Conservation (phyloP, 148 eudicot genomes). For the Hydrangea macrophylla region DNA sequence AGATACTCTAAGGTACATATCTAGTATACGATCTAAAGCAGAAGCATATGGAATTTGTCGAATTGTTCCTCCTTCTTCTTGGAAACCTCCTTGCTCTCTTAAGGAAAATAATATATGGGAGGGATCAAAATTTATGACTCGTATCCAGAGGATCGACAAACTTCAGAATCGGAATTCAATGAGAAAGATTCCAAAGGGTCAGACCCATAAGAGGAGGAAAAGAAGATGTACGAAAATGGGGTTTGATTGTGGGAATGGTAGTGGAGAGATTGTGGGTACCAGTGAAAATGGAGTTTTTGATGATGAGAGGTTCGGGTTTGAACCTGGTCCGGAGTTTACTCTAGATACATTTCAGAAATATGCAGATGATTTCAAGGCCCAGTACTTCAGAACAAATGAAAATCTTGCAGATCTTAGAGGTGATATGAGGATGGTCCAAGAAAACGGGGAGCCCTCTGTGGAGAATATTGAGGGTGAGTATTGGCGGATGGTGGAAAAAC, state of each 20-base stretch:
- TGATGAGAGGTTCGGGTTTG: constrained; percentile 74
- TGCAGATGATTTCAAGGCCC: constrained; percentile 75
- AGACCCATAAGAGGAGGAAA: constrained; percentile 58
- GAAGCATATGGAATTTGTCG: constrained; percentile 94
- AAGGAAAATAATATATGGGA: constrained; percentile 71
- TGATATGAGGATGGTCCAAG: constrained; percentile 21
- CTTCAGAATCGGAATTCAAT: constrained; percentile 79
- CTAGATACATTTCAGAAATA: constrained; percentile 76
- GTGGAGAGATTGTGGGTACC: constrained; percentile 7
- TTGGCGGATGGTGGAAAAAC: constrained; percentile 96
- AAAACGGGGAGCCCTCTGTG: constrained; percentile 59
- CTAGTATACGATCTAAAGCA: constrained; percentile 65
- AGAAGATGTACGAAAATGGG: constrained; percentile 66
- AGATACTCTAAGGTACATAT: constrained; percentile 74
- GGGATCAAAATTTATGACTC: constrained; percentile 66
- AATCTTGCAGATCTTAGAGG: constrained; percentile 26
- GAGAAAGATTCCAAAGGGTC: constrained; percentile 38
- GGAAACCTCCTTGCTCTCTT: constrained; percentile 88
- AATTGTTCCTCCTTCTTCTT: constrained; percentile 86
- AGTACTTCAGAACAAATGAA: constrained; percentile 57
- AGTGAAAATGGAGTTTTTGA: constrained; percentile 25
- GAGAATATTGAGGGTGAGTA: constrained; percentile 95
- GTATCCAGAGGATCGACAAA: constrained; percentile 87
- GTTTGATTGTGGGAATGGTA: constrained; percentile 27
- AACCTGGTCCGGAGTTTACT: constrained; percentile 91